Percentiles rank a stretch among this genome's conserved stretches.
Conservation (phyloP, 345 rosid species). For the Cardamine chenopodiifolia region DNA sequence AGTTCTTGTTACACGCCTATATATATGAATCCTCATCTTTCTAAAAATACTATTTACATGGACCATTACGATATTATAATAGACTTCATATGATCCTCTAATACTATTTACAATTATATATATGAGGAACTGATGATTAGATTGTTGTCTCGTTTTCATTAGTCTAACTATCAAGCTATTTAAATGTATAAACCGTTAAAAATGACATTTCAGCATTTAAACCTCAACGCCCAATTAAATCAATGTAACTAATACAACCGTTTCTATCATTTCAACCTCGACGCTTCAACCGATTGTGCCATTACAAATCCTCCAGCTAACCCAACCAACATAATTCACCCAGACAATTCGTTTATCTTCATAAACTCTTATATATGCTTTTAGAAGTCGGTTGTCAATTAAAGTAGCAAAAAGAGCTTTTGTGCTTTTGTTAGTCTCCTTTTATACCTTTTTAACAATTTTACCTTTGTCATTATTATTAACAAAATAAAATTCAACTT, state of each 20-base stretch:
- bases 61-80: too few relatives aligned
- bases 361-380: conserved; percentile 9
- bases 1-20: too few relatives aligned
- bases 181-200: conserved; percentile 18
- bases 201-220: conserved; percentile 37
- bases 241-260: conserved; percentile 36
- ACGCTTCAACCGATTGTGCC: conserved; percentile 40
- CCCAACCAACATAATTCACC: conserved; percentile 26
- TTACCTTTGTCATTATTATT: conserved; percentile 10
- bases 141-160: conserved; percentile 1
- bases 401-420: conserved; percentile 36
- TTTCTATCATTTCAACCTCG: conserved; percentile 38
- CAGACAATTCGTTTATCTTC: neutral
- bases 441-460: conserved; percentile 2
- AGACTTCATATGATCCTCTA: too few relatives aligned
- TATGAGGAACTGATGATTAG: neutral
- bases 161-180: conserved; percentile 3
- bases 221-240: conserved; percentile 24
- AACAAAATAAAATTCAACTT: neutral
- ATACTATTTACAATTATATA: conserved; percentile 24
- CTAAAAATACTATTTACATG: too few relatives aligned
- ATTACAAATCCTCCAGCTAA: conserved; percentile 37
- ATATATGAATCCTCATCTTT: too few relatives aligned
- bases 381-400: conserved; percentile 27
- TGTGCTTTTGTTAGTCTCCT: conserved; percentile 33